Evolutionary conservation across 352 stramenopile species (phyloP).

Genomic region (Globisporangium megalacanthum): DNA sequence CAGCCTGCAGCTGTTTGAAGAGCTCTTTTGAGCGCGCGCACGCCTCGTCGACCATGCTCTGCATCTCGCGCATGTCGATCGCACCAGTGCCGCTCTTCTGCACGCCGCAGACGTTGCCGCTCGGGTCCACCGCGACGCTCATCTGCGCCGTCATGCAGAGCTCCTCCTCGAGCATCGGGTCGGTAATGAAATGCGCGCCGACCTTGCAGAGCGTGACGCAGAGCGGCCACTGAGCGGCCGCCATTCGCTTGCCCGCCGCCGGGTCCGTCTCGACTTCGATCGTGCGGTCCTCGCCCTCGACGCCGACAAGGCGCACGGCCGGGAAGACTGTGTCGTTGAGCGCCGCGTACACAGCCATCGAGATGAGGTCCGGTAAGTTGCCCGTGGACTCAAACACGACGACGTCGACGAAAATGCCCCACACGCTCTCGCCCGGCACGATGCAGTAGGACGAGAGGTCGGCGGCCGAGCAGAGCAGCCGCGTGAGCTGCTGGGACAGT

Average conservation of each 20-base stretch:
- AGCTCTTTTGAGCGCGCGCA: conserved; percentile 58
- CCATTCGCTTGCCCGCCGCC: conserved; percentile 49
- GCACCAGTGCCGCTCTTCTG: conserved; percentile 70
- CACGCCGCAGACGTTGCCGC: conserved; percentile 54
- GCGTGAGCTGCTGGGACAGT: conserved; percentile 73
- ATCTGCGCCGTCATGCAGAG: conserved; percentile 70
- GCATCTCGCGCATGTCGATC: conserved; percentile 71
- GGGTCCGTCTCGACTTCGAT: conserved; percentile 76
- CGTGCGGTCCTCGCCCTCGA: conserved; percentile 69
- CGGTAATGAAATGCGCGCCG: conserved; percentile 58
- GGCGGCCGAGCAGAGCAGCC: conserved; percentile 43
- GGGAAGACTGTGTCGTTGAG: conserved; percentile 77
- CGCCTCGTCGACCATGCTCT: conserved; percentile 75
- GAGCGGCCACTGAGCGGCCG: conserved; percentile 51
- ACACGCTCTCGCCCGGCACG: conserved; percentile 68
- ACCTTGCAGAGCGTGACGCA: conserved; percentile 77
- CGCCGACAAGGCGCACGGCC: conserved; percentile 56
- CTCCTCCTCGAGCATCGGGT: conserved; percentile 71
- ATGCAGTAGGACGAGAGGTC: conserved; percentile 63
- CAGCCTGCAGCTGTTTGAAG: conserved; percentile 47
- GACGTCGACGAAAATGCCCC: conserved; percentile 64
- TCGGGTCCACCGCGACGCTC: conserved; percentile 61
- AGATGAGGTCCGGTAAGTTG: conserved; percentile 71
- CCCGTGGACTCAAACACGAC: conserved; percentile 78
- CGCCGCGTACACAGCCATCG: conserved; percentile 75